Evolutionary conservation across 768 basidiomycete genomes (phyloP).

Genomic region (Lentinula detonsa): DNA sequence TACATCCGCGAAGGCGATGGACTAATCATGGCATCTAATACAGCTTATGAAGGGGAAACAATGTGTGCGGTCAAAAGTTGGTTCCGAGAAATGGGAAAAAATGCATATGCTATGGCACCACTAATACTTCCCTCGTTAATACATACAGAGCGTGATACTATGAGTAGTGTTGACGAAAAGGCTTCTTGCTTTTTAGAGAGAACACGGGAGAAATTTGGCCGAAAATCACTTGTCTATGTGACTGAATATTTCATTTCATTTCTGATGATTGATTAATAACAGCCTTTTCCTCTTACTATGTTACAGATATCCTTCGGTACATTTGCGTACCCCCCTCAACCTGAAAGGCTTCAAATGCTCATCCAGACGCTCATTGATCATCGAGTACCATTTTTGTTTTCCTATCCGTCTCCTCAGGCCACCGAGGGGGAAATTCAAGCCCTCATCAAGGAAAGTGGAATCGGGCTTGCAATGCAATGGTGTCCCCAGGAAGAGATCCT

Average conservation of each 20-base stretch:
- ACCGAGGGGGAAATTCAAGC: not conserved
- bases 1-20: not conserved
- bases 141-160: too few species aligned
- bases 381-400: not conserved
- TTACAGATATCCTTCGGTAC: constrained; percentile 4
- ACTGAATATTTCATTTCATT: not conserved
- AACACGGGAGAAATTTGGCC: not conserved
- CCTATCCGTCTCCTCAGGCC: not conserved
- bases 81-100: not conserved
- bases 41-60: not conserved
- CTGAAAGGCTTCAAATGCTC: not conserved
- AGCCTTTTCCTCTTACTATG: not conserved
- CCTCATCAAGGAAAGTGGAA: not conserved
- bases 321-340: not conserved
- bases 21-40: not conserved
- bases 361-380: not conserved
- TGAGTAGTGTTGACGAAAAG: not conserved
- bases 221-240: not conserved
- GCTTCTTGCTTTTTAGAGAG: not conserved
- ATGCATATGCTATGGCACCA: not conserved
- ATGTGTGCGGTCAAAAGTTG: not conserved
- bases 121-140: not conserved
- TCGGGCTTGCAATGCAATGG: not conserved
- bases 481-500: not conserved
- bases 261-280: not conserved